Conservation (phyloP, 2,329 filamentous ascomycete genomes). For the Ophiostoma perfectum region DNA sequence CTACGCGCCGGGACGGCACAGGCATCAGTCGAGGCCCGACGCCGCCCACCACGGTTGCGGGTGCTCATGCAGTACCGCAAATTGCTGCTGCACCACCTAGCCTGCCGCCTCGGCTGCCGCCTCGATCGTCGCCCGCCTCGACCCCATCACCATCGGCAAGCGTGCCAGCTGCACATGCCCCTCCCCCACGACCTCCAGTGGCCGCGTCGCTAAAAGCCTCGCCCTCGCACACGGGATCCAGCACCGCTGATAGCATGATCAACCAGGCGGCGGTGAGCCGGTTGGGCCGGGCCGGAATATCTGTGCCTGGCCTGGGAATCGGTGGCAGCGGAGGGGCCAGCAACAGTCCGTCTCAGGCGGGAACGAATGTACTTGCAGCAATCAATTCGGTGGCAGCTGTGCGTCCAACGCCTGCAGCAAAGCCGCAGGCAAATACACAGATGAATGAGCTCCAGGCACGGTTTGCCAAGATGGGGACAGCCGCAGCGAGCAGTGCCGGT, state of each 20-base stretch:
- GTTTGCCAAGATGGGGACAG: slow-evolving; percentile 51
- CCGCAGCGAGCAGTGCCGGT: slow-evolving; percentile 53
- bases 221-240: not conserved
- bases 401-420: not conserved
- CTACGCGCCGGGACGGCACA: slow-evolving; percentile 46
- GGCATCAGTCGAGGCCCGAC: slow-evolving; percentile 32
- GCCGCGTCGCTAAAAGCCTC: not conserved
- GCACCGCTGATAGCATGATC: slow-evolving; percentile 28
- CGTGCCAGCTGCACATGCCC: slow-evolving; percentile 29
- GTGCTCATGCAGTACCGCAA: slow-evolving; percentile 17
- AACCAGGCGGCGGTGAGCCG: slow-evolving; percentile 58
- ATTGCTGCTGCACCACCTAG: slow-evolving; percentile 19
- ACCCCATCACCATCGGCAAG: slow-evolving; percentile 2
- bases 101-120: slow-evolving; percentile 27
- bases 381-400: slow-evolving; percentile 18
- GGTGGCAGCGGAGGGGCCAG: slow-evolving; percentile 35
- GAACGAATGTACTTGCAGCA: slow-evolving; percentile 17
- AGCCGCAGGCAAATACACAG: slow-evolving; percentile 36
- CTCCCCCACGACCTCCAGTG: slow-evolving; percentile 15
- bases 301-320: slow-evolving; percentile 73
- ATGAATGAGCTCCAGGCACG: slow-evolving; percentile 63
- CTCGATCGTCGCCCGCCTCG: slow-evolving; percentile 21
- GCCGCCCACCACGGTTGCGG: slow-evolving; percentile 28
- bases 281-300: slow-evolving; percentile 68
- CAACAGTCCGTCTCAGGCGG: not conserved